A percentile compares a stretch with the other conserved stretches of the same genome.
Conservation (phyloP, 1,284 basidiomycete genomes). For the Neonothopanus nambi region DNA sequence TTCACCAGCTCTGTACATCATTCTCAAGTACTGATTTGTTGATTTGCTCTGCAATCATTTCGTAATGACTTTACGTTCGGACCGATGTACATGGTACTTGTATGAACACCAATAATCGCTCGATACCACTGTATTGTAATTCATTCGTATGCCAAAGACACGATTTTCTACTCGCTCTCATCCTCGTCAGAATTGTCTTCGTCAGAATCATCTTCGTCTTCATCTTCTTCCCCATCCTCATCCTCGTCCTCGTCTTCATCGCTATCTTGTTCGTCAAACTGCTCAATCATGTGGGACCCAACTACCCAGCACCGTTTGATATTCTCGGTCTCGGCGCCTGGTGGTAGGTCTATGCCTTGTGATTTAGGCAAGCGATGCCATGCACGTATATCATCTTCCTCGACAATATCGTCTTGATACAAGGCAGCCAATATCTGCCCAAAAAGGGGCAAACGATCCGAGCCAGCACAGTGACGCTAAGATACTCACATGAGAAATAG, state of each 20-base stretch:
- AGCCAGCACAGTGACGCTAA: conserved; percentile 65
- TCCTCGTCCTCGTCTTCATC: conserved; percentile 41
- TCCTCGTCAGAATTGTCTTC: conserved; percentile 23
- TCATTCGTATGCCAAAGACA: too few species aligned
- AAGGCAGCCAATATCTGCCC: conserved; percentile 74
- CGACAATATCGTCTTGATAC: conserved; percentile 77
- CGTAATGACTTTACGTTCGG: neutral
- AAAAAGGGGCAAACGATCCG: conserved; percentile 63
- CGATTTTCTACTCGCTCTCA: too few species aligned
- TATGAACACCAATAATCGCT: neutral
- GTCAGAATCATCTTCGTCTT: conserved; percentile 21
- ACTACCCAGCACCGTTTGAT: conserved; percentile 69
- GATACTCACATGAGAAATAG: conserved; percentile 2
- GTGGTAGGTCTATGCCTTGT: conserved; percentile 46
- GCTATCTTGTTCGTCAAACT: conserved; percentile 75
- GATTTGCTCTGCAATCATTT: neutral
- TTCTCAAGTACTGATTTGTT: conserved; percentile 53
- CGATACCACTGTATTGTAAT: neutral
- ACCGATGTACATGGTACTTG: conserved; percentile 2
- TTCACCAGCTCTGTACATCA: conserved; percentile 67
- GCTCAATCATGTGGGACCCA: conserved; percentile 73
- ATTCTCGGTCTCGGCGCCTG: conserved; percentile 47
- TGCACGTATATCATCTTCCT: conserved; percentile 74
- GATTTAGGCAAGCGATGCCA: conserved; percentile 62
- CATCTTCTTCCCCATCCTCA: conserved; percentile 23